Base-by-base conservation (phyloP, 2,329 filamentous ascomycete genomes). In the Pezicula carpinea region DNA sequence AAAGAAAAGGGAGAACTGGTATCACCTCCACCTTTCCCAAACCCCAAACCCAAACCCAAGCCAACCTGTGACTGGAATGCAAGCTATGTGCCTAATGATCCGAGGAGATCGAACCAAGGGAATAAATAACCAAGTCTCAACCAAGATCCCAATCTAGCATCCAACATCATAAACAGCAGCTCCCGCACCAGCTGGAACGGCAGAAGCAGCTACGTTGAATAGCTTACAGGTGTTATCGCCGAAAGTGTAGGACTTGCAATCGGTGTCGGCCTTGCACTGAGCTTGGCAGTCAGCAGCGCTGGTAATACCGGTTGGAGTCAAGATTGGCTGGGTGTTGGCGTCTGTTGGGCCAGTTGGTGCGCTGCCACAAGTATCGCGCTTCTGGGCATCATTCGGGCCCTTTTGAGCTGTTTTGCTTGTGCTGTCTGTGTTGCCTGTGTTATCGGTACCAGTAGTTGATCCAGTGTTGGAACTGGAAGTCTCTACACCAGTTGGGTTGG, bases 101-200 rank as follows among this genome's bases (percentile, higher is more conserved):
- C 23, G 10, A 29, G 8, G 5, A 29, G 13, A 29, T 13, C 5
- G 8, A 29, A 29, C 23, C 23, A 29, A 29, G 10, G 26, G 5
- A 29, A 29, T 10, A 10, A 29, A 10, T 11, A 6, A 11, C 4
- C 26, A 11, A 8, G 10, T 3, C 4, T 11, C 13, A 29, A 29
- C 6, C 8, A 29, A 23, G 10, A 31, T 44, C 18, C 23, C n/a
- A 31, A 40, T 21, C n/a, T 29, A 48, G 34, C 49, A 51, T 19
- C 49, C 49, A 38, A 48, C 41, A 51, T 51, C 49, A n/a, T 44
- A 51, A 35, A 51, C 45, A 39, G 45, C 47, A 26, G 35, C 22
- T 38, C 47, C 39, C 18, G 43, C 41, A 22, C 41, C 46, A n/a
- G 49, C 33, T 32, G 49, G 49, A 18, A 51, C 41, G n/a, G 33